Evolutionary conservation across 768 basidiomycete species (phyloP).

Genomic region (Phaffia tasmanica): DNA sequence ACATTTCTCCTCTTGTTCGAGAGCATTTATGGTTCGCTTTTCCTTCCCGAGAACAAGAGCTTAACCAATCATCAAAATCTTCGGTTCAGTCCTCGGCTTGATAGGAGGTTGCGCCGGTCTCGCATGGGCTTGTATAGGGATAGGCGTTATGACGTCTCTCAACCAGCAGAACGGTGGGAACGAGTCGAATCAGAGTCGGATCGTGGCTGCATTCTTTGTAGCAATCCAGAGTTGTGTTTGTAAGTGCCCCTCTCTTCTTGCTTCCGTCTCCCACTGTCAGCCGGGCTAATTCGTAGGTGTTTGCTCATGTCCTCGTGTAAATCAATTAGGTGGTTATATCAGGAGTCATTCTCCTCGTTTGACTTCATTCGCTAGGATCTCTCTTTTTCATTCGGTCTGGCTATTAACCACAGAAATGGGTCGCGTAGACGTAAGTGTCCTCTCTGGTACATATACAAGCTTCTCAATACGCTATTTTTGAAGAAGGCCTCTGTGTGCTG

Average conservation of each 20-base stretch:
- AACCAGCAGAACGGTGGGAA: conserved; percentile 4
- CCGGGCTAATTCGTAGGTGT: too few relatives aligned
- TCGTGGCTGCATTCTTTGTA: conserved; percentile 12
- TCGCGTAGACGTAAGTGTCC: conserved; percentile 1
- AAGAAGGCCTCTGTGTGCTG: background rate
- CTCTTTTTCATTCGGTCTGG: conserved; percentile 24
- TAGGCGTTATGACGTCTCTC: background rate
- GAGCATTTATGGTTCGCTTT: too few relatives aligned
- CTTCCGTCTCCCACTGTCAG: too few relatives aligned
- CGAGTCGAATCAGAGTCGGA: background rate
- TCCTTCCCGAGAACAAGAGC: too few relatives aligned
- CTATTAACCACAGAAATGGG: conserved; percentile 7
- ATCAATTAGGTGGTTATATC: too few relatives aligned
- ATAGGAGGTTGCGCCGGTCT: conserved; percentile 3
- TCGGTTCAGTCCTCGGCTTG: conserved; percentile 1
- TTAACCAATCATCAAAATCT: background rate
- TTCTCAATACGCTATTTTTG: background rate
- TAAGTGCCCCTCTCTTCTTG: background rate
- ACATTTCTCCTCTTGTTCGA: background rate
- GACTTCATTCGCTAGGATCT: conserved; percentile 10
- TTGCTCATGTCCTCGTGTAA: too few relatives aligned
- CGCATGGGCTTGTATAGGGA: conserved; percentile 14
- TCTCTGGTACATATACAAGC: too few relatives aligned
- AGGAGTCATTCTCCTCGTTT: background rate
- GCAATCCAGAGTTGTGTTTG: background rate